These are phyloP conservation scores for Albizia julibrissin DNA, from an alignment of 306 rosid genomes.

Conservation along the genomic window DNA sequence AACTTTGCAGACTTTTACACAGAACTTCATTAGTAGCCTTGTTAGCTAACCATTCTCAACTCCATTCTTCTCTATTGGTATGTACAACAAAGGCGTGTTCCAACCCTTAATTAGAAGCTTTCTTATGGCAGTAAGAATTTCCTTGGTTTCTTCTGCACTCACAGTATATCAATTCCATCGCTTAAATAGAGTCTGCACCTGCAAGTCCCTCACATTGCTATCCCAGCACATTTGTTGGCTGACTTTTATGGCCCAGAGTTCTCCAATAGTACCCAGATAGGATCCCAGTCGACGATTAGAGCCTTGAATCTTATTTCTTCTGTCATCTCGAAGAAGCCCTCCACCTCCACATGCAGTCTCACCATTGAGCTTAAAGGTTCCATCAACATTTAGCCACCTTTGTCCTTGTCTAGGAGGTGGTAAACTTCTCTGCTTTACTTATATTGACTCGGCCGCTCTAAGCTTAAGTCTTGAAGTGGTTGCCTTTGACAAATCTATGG, in stretches of 20 bases:
- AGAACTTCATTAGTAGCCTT: background rate
- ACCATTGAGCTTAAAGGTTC: background rate
- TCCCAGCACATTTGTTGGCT: background rate
- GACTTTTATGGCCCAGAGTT: background rate
- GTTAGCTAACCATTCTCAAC: background rate
- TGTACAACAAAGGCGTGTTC: background rate
- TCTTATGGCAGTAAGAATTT: background rate
- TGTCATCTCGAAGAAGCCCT: background rate
- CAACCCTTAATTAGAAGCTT: background rate
- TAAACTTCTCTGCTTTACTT: background rate
- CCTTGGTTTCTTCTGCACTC: background rate
- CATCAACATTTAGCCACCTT: background rate
- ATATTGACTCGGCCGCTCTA: background rate
- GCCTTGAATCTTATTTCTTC: background rate
- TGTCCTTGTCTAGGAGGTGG: background rate
- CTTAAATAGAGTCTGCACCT: background rate
- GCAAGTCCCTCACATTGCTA: background rate
- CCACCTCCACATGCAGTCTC: background rate
- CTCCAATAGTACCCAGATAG: background rate
- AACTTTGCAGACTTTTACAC: background rate
- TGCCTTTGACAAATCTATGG: background rate
- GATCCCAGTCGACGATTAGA: background rate
- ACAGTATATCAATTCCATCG: background rate
- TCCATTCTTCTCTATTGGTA: background rate
- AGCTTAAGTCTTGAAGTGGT: background rate